These are phyloP conservation scores for Camellia granthamiana DNA, from an alignment of 148 eudicot genomes.

Conservation along the genomic window DNA sequence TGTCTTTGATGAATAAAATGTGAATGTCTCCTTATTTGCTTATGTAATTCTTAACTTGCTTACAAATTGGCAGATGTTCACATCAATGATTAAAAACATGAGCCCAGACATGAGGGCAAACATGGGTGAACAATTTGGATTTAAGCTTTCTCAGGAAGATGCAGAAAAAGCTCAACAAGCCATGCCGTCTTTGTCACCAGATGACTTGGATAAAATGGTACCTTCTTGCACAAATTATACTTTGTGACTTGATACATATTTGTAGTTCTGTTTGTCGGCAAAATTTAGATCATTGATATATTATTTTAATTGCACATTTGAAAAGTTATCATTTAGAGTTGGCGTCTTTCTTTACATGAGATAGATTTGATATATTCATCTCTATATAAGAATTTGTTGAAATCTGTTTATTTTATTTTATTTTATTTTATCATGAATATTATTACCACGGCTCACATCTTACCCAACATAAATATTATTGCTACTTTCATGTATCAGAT, in stretches of 20 bases:
- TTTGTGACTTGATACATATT: background rate
- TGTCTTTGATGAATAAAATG: background rate
- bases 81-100: conserved; percentile 93
- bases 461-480: too few relatives aligned
- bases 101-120: conserved; percentile 99
- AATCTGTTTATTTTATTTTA: too few relatives aligned
- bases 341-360: background rate
- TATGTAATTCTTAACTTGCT: background rate
- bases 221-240: conserved; percentile 8
- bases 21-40: conserved; percentile 7
- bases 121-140: conserved; percentile 96
- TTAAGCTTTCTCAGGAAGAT: conserved; percentile 79
- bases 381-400: background rate
- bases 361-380: background rate
- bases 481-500: background rate
- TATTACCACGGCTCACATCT: background rate
- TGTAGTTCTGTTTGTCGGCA: background rate
- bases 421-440: too few relatives aligned
- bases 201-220: conserved; percentile 72
- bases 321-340: background rate
- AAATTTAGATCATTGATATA: background rate
- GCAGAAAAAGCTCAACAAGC: background rate
- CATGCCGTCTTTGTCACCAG: background rate
- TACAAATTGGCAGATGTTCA: conserved; percentile 59
- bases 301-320: background rate